Base-by-base conservation (phyloP, 2,329 filamentous ascomycete genomes). In the Bertia moriformis region DNA sequence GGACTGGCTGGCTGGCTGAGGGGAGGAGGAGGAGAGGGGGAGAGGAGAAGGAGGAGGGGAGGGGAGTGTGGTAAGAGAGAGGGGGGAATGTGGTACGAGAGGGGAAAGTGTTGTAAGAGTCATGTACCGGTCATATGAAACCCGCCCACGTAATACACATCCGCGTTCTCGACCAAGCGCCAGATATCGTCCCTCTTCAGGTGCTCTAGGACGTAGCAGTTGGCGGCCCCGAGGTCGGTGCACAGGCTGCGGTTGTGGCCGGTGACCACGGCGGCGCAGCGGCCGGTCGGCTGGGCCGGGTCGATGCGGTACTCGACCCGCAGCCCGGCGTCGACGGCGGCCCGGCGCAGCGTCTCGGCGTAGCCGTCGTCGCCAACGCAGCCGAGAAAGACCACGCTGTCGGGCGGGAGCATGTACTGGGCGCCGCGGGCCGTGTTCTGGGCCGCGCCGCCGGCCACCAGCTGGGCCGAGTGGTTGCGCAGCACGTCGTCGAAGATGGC, bases 361-460 rank as follows among this genome's bases (percentile, higher is more conserved):
- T 93, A 95, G 67, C 94, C 91, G 72, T 98, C 91, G 54, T 89
- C 79, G 49, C 91, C 91, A 42, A 93, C 86, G 55, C 88, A 88
- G 50, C 91, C 91, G 48, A 96, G 74, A 72, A 86, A 98, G 59
- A 93, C 77, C 54, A 93, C 86, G 46, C 83, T 89, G 68, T 94
- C 82, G 44, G 82, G 67, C 20, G 85, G 78, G 41, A 98, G 85
- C 48, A 96, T 78, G 71, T 98, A 98, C 77, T 91, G 85, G 46
- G 89, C 91, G 50, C 91, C 91, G 55, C 91, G 81, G 50, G 91
- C 89, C 40, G 87, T 93, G 74, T 98, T 98, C 67, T 98, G 91
- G 19, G 91, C 91, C 41, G 91, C 91, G 54, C 91, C 91, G 48
- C 91, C 91, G 40, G 91, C 87, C 56, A 96, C 91, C 58, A 96